Percentiles rank a stretch among this genome's conserved stretches.
Conservation (phyloP, 306 rosid species). For the Malus sylvestris region DNA sequence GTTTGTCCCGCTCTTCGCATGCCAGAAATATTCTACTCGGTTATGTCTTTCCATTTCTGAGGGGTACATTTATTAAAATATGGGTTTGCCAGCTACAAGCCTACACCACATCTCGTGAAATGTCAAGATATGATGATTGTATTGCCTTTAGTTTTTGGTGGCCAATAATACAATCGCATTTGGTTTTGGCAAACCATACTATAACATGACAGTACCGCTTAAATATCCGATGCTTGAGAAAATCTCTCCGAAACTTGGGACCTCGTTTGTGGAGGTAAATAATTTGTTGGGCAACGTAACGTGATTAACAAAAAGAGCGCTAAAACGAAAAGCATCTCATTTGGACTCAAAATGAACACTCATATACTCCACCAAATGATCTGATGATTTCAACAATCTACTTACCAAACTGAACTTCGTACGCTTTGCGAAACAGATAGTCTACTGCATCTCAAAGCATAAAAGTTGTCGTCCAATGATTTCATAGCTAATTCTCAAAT, state of each 20-base stretch:
- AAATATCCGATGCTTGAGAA: no score
- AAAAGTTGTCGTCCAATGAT: slow-evolving; percentile 1
- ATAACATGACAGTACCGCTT: no score
- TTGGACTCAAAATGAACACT: no score
- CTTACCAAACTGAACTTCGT: background rate
- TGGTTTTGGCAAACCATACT: background rate
- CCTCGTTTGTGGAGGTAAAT: no score
- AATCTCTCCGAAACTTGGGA: no score
- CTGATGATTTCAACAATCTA: background rate
- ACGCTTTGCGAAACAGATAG: background rate
- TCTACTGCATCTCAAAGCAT: background rate
- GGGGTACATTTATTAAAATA: background rate
- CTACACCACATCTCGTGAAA: background rate
- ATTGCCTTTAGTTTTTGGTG: background rate
- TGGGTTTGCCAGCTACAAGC: background rate
- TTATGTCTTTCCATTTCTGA: background rate
- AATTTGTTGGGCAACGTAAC: no score
- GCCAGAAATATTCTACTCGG: no score
- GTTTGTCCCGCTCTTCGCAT: no score
- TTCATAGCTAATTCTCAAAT: background rate
- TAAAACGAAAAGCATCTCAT: background rate
- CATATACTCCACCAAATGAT: no score
- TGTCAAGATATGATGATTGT: background rate
- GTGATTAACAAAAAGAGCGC: background rate
- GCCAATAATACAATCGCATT: background rate